phyloP scores from a whole-genome alignment of 2,329 filamentous ascomycete species.

The Aspergillus brunneoviolaceus region DNA sequence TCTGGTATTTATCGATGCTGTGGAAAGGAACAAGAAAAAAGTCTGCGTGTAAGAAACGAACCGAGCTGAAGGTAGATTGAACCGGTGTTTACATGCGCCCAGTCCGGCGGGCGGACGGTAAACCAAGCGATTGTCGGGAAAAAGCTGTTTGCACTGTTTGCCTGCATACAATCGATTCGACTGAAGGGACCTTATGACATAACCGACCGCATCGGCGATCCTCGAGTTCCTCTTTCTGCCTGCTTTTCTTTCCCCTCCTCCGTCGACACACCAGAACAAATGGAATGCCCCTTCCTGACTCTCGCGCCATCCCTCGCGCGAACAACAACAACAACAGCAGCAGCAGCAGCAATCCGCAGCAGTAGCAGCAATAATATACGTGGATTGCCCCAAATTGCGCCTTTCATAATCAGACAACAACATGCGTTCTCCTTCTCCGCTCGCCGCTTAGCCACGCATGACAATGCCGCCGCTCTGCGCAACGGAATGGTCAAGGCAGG shows the following conservation, averaged over 20 bases:
- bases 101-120: neutral
- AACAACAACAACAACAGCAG: neutral
- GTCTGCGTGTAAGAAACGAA: no score
- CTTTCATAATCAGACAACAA: conserved; percentile 16
- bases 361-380: neutral
- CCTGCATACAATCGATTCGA: conserved; percentile 11
- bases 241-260: neutral
- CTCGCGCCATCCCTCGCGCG: conserved; percentile 21
- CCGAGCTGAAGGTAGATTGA: no score
- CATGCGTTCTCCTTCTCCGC: conserved; percentile 21
- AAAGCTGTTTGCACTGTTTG: conserved; percentile 40
- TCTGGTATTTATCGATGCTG: neutral
- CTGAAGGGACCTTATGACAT: conserved; percentile 29
- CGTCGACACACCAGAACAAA: conserved; percentile 14
- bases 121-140: neutral
- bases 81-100: neutral
- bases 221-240: neutral
- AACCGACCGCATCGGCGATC: conserved; percentile 17
- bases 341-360: neutral
- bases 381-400: conserved; percentile 2
- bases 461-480: conserved; percentile 15
- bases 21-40: neutral
- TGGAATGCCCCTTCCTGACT: conserved; percentile 28
- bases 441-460: conserved; percentile 23
- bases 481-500: conserved; percentile 7